phyloP scores from a whole-genome alignment of 352 stramenopile species.

The Phytophthora litchii region DNA sequence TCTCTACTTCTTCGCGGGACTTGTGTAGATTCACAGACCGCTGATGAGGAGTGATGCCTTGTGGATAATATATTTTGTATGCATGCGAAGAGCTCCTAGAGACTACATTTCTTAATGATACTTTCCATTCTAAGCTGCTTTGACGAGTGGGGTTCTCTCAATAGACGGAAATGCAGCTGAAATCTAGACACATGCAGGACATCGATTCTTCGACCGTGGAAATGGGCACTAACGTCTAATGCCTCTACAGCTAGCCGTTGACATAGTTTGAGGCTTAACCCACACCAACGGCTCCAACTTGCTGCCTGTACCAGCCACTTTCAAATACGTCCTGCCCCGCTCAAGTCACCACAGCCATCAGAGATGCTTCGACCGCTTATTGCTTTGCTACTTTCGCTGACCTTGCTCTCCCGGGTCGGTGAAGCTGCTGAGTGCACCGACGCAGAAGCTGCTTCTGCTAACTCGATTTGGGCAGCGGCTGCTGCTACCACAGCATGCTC shows the following conservation, averaged over 20 bases:
- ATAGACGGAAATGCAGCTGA: no score
- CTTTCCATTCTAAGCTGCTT: no score
- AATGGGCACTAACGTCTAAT: neutral
- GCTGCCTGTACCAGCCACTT: constrained; percentile 10
- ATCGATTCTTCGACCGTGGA: neutral
- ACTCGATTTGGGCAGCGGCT: constrained; percentile 22
- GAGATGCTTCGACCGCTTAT: neutral
- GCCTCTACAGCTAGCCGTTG: neutral
- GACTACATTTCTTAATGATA: no score
- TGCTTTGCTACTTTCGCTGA: neutral
- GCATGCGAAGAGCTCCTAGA: no score
- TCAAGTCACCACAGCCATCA: constrained; percentile 6
- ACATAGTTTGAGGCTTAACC: neutral
- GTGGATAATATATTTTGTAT: constrained; percentile 11
- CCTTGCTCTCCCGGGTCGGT: neutral
- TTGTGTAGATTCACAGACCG: constrained; percentile 6
- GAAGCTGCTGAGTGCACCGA: constrained; percentile 27
- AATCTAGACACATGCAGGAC: no score
- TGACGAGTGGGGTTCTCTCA: no score
- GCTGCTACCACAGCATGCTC: constrained; percentile 22
- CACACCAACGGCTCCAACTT: constrained; percentile 3
- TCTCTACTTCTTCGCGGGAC: constrained; percentile 25
- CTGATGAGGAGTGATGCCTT: neutral
- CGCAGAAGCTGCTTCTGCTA: constrained; percentile 11
- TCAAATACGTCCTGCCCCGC: neutral